Percentiles rank a stretch among this genome's conserved stretches.
phyloP scores from a whole-genome alignment of 495 filamentous ascomycete species.

The Xylaria grammica region DNA sequence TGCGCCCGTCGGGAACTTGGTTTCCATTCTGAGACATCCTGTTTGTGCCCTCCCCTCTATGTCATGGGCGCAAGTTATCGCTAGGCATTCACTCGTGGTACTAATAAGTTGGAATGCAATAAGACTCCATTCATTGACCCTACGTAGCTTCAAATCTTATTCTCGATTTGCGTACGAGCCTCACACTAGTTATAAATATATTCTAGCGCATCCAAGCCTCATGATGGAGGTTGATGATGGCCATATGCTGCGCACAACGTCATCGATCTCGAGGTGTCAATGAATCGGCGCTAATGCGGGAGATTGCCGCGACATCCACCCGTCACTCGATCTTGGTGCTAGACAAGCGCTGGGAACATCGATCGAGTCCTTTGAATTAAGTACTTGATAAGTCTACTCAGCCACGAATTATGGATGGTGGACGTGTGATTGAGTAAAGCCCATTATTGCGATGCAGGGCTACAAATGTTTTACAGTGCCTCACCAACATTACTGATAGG shows the following conservation, averaged over 20 bases:
- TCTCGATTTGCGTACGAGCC: too few relatives aligned
- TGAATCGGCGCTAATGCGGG: neutral
- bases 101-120: neutral
- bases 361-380: neutral
- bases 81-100: conserved; percentile 2
- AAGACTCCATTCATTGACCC: too few relatives aligned
- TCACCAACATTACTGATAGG: too few relatives aligned
- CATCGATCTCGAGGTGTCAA: conserved; percentile 17
- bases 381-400: too few relatives aligned
- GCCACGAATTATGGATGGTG: too few relatives aligned
- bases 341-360: neutral
- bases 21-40: conserved; percentile 26
- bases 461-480: too few relatives aligned
- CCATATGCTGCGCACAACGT: conserved; percentile 19
- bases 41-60: conserved; percentile 20
- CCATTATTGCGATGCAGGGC: too few relatives aligned
- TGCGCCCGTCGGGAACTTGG: conserved; percentile 34
- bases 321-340: conserved; percentile 6
- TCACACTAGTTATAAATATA: too few relatives aligned
- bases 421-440: too few relatives aligned
- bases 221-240: conserved; percentile 16
- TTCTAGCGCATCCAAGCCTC: neutral
- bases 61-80: conserved; percentile 18
- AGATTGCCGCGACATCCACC: neutral
- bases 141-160: too few relatives aligned